A percentile compares a stretch with the other conserved stretches of the same genome.
Evolutionary conservation across 768 basidiomycete species (phyloP).

Genomic region (Tremella mesenterica): DNA sequence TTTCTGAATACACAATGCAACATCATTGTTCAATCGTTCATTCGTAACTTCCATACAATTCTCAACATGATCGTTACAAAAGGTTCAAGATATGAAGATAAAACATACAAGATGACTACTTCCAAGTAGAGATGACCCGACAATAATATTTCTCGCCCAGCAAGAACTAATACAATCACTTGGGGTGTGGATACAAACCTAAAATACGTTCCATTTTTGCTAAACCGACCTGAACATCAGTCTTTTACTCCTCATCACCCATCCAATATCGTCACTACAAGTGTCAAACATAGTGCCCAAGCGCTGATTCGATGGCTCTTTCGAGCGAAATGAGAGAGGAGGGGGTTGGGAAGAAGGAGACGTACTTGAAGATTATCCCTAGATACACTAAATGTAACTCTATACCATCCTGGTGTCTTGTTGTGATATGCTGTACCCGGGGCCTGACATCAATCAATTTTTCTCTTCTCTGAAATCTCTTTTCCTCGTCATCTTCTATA

Average conservation of each 20-base stretch:
- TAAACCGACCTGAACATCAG: conserved; percentile 24
- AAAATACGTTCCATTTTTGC: conserved; percentile 27
- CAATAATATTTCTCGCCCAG: too few species aligned
- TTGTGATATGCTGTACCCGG: conserved; percentile 40
- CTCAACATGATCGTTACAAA: too few species aligned
- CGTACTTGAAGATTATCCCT: conserved; percentile 26
- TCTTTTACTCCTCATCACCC: background rate
- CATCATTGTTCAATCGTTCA: too few species aligned
- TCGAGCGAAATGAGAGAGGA: background rate
- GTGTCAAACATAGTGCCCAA: background rate
- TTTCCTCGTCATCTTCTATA: too few species aligned
- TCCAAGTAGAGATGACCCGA: too few species aligned
- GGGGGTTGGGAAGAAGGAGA: background rate
- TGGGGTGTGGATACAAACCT: too few species aligned
- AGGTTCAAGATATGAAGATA: too few species aligned
- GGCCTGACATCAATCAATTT: conserved; percentile 17
- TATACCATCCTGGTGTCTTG: conserved; percentile 27
- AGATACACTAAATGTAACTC: conserved; percentile 36
- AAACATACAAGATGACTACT: too few species aligned
- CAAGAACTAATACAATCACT: too few species aligned
- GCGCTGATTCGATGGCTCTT: background rate
- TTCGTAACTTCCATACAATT: too few species aligned
- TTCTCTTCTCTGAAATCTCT: background rate
- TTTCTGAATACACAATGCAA: too few species aligned
- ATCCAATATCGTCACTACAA: too few species aligned